Base-by-base conservation (phyloP, 2,329 filamentous ascomycete genomes). In the Lecanicillium sp. region DNA sequence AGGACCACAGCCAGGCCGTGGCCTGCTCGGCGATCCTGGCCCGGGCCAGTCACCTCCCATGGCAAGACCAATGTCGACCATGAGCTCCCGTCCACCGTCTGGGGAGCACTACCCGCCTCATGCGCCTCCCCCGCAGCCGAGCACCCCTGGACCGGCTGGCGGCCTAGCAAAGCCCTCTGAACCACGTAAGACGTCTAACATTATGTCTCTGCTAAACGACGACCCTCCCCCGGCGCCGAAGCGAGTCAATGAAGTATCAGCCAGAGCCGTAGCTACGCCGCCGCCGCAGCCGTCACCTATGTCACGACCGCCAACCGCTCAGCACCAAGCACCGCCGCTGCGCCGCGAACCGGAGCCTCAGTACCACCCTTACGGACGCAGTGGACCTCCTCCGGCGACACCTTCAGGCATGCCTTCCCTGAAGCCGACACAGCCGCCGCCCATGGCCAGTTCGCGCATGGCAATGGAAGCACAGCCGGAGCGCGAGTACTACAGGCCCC, bases 161-260 rank as follows among this genome's bases (percentile, higher is more conserved):
- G 3, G 67, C 67, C 8, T 67, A 23, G 60, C 70, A 19, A 63
- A 70, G 23, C 62, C 70, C 32, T 60, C 74, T 2, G 75, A 78
- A 54, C 65, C 66, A 39, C 71, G 75, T n/a, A 83, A 83, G 65
- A 81, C 74, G 7, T 82, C 79, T 12, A 83, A 69, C 53, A 72
- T 84, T 52, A 81, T 83, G 73, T 78, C 78, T 0, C 62, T 84
- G 51, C 67, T 84, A 3, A 82, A 82, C 54, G 78, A 83, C 52
- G 80, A 83, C 45, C 71, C 74, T 7, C 67, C 66, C 3, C 65
- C 71, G 5, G 66, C 72, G 6, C 71, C 71, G n/a, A 79, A 79
- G 61, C 69, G 76, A 26, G 65, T 79, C 24, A 64, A 52, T 33
- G 76, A 79, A 46, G 67, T 79, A 9, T 66, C 69, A 10, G 58